Percentiles rank a stretch among this genome's conserved stretches.
Conservation (phyloP, 2,329 filamentous ascomycete species). For the Fusarium sacchari region DNA sequence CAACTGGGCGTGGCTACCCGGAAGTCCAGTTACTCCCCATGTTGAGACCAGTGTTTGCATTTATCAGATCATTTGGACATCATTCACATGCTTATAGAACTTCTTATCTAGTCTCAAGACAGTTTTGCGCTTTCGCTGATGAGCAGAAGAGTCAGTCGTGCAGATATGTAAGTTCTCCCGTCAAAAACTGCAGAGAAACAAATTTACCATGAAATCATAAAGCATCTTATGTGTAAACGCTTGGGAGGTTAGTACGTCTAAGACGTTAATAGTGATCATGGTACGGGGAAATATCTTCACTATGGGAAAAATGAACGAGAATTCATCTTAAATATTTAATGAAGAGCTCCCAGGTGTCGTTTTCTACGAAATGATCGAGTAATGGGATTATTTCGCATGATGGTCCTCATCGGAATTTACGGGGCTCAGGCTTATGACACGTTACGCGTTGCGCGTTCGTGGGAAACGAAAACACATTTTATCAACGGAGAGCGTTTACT, state of each 20-base stretch:
- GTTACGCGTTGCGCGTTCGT: not conserved
- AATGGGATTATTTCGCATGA: rapidly evolving
- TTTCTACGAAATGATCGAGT: not conserved
- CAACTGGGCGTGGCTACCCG: not conserved
- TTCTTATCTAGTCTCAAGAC: not conserved
- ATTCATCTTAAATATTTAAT: rapidly evolving
- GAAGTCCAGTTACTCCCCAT: not conserved
- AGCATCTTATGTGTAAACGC: no score
- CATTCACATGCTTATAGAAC: rapidly evolving
- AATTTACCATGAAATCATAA: no score
- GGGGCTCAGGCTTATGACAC: not conserved
- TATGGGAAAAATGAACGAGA: rapidly evolving
- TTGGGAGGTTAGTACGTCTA: no score
- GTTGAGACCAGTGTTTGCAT: not conserved
- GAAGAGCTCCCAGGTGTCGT: rapidly evolving
- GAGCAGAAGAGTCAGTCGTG: not conserved
- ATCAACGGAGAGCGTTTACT: rapidly evolving
- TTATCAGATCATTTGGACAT: not conserved
- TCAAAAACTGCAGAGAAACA: no score
- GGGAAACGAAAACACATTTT: not conserved
- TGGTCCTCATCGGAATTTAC: not conserved
- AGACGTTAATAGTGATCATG: not conserved
- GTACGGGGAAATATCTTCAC: not conserved
- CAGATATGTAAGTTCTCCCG: rapidly evolving
- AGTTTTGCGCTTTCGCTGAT: not conserved